A percentile compares a stretch with the other conserved stretches of the same genome.
Evolutionary conservation across 2,329 filamentous ascomycete species (phyloP).

Genomic region (Ampelomyces quisqualis): DNA sequence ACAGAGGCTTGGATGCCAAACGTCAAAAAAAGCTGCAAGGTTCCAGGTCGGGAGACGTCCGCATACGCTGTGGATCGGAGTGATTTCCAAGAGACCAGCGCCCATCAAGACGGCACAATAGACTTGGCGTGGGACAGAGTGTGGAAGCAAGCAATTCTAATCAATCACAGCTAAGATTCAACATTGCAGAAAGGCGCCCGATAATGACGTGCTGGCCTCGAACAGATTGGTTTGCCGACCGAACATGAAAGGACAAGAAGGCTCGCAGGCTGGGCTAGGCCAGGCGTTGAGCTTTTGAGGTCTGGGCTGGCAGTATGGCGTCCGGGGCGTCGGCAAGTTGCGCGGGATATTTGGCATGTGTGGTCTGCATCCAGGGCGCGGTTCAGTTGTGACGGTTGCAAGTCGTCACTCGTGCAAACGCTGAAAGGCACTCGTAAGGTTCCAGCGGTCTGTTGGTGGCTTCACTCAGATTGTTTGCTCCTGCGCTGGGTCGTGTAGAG

Average conservation of each 20-base stretch:
- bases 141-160: constrained; percentile 9
- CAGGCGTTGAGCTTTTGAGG: constrained; percentile 31
- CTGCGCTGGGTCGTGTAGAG: too few relatives aligned
- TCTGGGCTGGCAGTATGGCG: constrained; percentile 30
- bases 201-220: constrained; percentile 24
- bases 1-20: constrained; percentile 7
- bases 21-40: constrained; percentile 17
- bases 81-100: constrained; percentile 14
- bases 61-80: constrained; percentile 19
- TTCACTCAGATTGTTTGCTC: too few relatives aligned
- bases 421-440: too few relatives aligned
- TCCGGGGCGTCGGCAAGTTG: constrained; percentile 18
- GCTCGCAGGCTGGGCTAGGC: constrained; percentile 20
- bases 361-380: background rate
- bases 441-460: too few relatives aligned
- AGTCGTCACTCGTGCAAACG: too few relatives aligned
- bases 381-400: background rate
- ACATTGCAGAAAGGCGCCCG: constrained; percentile 14
- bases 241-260: constrained; percentile 17
- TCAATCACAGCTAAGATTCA: constrained; percentile 21
- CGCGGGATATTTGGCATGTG: constrained; percentile 9
- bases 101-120: constrained; percentile 14
- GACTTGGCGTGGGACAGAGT: constrained; percentile 25
- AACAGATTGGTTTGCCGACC: constrained; percentile 13
- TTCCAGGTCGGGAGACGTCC: constrained; percentile 18